Percentiles rank a stretch among this genome's conserved stretches.
phyloP scores from a whole-genome alignment of 2,329 filamentous ascomycete species.

The Dichotomopilus funicola region DNA sequence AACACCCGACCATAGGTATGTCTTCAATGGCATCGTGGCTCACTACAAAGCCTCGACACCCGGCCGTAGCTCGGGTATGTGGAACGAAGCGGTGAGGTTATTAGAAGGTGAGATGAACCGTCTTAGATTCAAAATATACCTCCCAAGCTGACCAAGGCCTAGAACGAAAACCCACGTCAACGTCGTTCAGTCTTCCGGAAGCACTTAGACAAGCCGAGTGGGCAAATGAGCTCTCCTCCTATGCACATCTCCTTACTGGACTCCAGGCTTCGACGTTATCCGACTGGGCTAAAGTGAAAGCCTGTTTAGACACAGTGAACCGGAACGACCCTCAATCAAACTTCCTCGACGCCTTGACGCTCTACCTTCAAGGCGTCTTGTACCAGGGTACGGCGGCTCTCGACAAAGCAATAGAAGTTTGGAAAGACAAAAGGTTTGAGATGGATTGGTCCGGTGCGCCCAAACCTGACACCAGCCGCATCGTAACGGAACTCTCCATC shows the following conservation, averaged over 20 bases:
- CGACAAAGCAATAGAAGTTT: conserved; percentile 59
- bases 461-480: conserved; percentile 31
- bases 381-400: conserved; percentile 72
- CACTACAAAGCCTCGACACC: conserved; percentile 32
- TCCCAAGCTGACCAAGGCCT: neutral
- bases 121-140: neutral
- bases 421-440: conserved; percentile 54
- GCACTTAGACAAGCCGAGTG: conserved; percentile 56
- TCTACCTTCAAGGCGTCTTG: conserved; percentile 70
- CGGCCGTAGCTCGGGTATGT: conserved; percentile 34
- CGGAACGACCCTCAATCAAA: conserved; percentile 34
- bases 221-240: conserved; percentile 59
- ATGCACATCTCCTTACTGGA: conserved; percentile 64
- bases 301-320: conserved; percentile 49
- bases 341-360: conserved; percentile 47
- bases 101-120: conserved; percentile 26
- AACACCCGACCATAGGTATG: conserved; percentile 37
- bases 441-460: conserved; percentile 35
- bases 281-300: conserved; percentile 59
- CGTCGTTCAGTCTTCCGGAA: conserved; percentile 47
- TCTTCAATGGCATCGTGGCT: conserved; percentile 47
- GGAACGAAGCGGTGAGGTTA: conserved; percentile 34
- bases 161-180: conserved; percentile 22
- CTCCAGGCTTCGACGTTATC: conserved; percentile 64
- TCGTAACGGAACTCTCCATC: conserved; percentile 56